Evolutionary conservation across 805 yeast species (phyloP).

Genomic region (Nadsonia fulvescens): DNA sequence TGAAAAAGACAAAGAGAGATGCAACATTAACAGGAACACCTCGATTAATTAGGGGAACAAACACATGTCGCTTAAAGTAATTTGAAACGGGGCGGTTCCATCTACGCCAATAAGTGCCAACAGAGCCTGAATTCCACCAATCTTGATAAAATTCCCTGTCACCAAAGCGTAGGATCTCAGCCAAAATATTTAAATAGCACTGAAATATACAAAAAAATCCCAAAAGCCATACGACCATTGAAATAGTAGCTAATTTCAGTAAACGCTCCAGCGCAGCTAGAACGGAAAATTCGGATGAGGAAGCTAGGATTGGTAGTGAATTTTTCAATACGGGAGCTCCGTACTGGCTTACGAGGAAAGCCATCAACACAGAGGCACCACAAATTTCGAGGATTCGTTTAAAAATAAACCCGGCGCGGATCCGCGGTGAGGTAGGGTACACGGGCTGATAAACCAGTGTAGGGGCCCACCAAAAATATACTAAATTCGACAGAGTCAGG

Average conservation of each 20-base stretch:
- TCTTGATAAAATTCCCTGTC: conserved; percentile 29
- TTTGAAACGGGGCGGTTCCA: conserved; percentile 29
- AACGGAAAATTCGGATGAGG: conserved; percentile 14
- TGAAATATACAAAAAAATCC: conserved; percentile 27
- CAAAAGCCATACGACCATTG: conserved; percentile 26
- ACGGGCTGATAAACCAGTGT: conserved; percentile 31
- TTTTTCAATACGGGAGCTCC: conserved; percentile 27
- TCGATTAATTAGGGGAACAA: conserved; percentile 21
- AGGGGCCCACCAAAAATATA: conserved; percentile 28
- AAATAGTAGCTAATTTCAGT: conserved; percentile 22
- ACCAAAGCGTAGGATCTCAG: conserved; percentile 26
- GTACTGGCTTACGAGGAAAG: conserved; percentile 24
- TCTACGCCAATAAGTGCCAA: conserved; percentile 28
- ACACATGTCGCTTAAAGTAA: conserved; percentile 26
- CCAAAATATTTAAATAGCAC: conserved; percentile 23
- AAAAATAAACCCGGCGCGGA: conserved; percentile 18
- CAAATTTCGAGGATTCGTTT: conserved; percentile 21
- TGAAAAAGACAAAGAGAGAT: conserved; percentile 22
- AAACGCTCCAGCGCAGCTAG: conserved; percentile 19
- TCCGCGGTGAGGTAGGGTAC: conserved; percentile 22
- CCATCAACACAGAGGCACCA: conserved; percentile 16
- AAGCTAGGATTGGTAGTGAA: conserved; percentile 11
- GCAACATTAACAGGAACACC: conserved; percentile 18
- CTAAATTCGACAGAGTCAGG: conserved; percentile 19
- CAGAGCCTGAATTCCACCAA: conserved; percentile 35